Percentiles rank a stretch among this genome's conserved stretches.
Evolutionary conservation across 164 flowering plant species (phyloP).

Genomic region (Annona squamosa): DNA sequence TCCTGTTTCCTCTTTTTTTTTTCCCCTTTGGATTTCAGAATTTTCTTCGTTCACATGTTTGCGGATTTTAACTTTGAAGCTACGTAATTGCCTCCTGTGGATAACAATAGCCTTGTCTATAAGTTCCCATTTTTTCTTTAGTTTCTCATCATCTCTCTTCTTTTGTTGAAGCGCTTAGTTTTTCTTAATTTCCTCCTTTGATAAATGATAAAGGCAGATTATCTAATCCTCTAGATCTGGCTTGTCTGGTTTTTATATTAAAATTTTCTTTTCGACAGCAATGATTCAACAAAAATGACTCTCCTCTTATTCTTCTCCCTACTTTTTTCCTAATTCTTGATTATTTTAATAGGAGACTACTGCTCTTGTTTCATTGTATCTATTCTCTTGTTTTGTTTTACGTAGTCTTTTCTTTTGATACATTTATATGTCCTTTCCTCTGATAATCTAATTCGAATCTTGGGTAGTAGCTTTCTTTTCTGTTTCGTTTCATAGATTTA

Average conservation of each 20-base stretch:
- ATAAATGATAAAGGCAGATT: too few species aligned
- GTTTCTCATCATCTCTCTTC: not conserved
- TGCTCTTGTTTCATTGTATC: not conserved
- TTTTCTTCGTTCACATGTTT: not conserved
- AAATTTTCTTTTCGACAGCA: too few species aligned
- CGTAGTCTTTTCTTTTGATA: not conserved
- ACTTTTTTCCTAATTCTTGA: not conserved
- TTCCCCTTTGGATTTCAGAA: not conserved
- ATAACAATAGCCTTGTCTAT: not conserved
- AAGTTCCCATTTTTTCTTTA: not conserved
- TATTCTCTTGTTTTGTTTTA: not conserved
- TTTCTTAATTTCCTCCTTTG: not conserved
- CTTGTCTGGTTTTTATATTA: too few species aligned
- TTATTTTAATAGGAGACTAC: not conserved
- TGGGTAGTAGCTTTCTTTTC: not conserved
- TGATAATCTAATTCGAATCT: not conserved
- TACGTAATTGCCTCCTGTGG: not conserved
- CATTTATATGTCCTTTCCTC: not conserved
- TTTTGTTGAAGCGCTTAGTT: too few species aligned
- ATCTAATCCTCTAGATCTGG: too few species aligned
- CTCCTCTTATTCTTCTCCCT: not conserved
- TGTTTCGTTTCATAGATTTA: not conserved
- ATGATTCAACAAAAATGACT: not conserved
- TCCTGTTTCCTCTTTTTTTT: not conserved
- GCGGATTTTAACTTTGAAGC: not conserved